A percentile compares a stretch with the other conserved stretches of the same genome.
Evolutionary conservation across 2,329 filamentous ascomycete genomes (phyloP).

Genomic region (Fusarium vanettenii): DNA sequence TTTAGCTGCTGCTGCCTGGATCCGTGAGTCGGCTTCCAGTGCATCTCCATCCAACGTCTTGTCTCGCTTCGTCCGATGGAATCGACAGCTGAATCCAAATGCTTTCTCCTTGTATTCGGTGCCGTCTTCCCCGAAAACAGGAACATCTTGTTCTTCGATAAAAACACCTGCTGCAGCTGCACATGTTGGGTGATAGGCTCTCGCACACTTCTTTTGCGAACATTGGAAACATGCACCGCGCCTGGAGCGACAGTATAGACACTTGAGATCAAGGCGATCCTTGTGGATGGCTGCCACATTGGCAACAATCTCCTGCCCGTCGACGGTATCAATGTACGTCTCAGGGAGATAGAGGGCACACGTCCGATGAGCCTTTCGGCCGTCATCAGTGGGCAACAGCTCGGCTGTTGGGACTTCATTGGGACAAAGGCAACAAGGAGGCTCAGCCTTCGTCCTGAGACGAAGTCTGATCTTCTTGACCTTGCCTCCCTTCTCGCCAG

Average conservation of each 20-base stretch:
- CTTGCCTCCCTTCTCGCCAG: slow-evolving; percentile 53
- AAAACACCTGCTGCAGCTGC: slow-evolving; percentile 92
- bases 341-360: slow-evolving; percentile 94
- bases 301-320: slow-evolving; percentile 78
- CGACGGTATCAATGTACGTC: slow-evolving; percentile 82
- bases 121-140: slow-evolving; percentile 89
- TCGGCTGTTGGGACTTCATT: slow-evolving; percentile 87
- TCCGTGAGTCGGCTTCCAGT: slow-evolving; percentile 76
- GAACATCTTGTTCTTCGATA: slow-evolving; percentile 86
- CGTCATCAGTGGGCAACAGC: slow-evolving; percentile 88
- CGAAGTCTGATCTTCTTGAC: slow-evolving; percentile 86
- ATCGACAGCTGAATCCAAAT: slow-evolving; percentile 93
- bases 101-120: slow-evolving; percentile 92
- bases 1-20: slow-evolving; percentile 74
- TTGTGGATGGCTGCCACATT: slow-evolving; percentile 87
- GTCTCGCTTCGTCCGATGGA: slow-evolving; percentile 89
- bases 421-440: slow-evolving; percentile 91
- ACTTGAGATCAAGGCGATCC: slow-evolving; percentile 90
- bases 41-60: slow-evolving; percentile 77
- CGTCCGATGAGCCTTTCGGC: slow-evolving; percentile 85
- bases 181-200: slow-evolving; percentile 95
- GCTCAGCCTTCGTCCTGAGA: slow-evolving; percentile 75
- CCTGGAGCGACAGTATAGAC: slow-evolving; percentile 93
- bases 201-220: slow-evolving; percentile 91
- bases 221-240: slow-evolving; percentile 98